Percentiles rank a stretch among this genome's conserved stretches.
Evolutionary conservation across 768 basidiomycete species (phyloP).

Genomic region (Infundibulicybe gibba): DNA sequence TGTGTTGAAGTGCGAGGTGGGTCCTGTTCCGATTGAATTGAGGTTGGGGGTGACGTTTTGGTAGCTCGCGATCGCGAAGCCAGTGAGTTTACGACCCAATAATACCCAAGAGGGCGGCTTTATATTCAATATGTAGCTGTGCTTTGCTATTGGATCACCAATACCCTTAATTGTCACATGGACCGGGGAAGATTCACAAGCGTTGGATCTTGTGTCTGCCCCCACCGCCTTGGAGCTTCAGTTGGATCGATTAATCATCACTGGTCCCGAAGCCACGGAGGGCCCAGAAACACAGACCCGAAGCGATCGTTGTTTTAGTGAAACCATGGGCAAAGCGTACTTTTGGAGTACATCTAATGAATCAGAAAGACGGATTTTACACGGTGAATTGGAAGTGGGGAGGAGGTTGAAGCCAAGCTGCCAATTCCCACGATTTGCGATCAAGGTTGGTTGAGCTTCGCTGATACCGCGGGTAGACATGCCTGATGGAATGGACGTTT

Average conservation of each 20-base stretch:
- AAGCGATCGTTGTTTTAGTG: slow-evolving; percentile 44
- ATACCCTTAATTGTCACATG: slow-evolving; percentile 50
- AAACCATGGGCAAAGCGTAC: slow-evolving; percentile 36
- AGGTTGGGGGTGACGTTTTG: not conserved
- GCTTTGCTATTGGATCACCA: slow-evolving; percentile 46
- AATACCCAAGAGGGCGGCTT: not conserved
- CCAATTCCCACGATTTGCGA: slow-evolving; percentile 36
- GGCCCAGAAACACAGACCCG: slow-evolving; percentile 27
- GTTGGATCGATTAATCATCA: slow-evolving; percentile 42
- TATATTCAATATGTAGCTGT: slow-evolving; percentile 29
- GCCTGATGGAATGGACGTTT: slow-evolving; percentile 1
- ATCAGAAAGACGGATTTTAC: slow-evolving; percentile 29
- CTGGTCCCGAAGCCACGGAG: slow-evolving; percentile 44
- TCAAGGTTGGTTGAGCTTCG: slow-evolving; percentile 34
- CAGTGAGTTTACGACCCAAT: slow-evolving; percentile 24
- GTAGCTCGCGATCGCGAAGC: slow-evolving; percentile 48
- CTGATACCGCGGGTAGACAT: not conserved
- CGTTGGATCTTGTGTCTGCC: slow-evolving; percentile 44
- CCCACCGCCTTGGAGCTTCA: slow-evolving; percentile 36
- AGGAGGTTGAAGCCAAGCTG: slow-evolving; percentile 39
- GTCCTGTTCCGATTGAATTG: slow-evolving; percentile 5
- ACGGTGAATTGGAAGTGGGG: slow-evolving; percentile 50
- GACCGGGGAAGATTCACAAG: slow-evolving; percentile 37
- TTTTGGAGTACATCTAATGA: slow-evolving; percentile 43
- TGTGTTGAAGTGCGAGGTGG: slow-evolving; percentile 27